Conservation (phyloP, 1,284 basidiomycete species). For the Farysia itapuensis region DNA sequence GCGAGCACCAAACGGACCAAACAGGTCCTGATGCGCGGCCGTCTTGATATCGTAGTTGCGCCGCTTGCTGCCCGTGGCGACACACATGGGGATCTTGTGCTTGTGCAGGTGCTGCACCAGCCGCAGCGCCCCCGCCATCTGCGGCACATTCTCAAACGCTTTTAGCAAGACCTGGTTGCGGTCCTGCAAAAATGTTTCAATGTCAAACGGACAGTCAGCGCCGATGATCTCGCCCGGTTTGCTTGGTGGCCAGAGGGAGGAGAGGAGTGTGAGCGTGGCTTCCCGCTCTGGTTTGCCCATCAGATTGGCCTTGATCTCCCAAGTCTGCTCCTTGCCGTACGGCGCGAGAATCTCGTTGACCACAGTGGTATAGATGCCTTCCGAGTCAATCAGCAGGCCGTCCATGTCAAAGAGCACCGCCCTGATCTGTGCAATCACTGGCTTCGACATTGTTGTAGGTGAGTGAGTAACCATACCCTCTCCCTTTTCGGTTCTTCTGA, state of each 20-base stretch:
- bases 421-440: constrained; percentile 32
- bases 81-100: constrained; percentile 55
- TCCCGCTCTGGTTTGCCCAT: constrained; percentile 59
- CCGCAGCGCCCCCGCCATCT: constrained; percentile 57
- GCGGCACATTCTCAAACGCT: constrained; percentile 49
- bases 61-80: constrained; percentile 57
- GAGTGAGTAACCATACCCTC: too few species aligned
- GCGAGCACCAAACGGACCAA: constrained; percentile 45
- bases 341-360: constrained; percentile 58
- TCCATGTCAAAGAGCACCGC: constrained; percentile 57
- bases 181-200: constrained; percentile 51
- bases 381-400: constrained; percentile 58
- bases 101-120: constrained; percentile 54
- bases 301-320: constrained; percentile 58
- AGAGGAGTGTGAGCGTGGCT: constrained; percentile 49
- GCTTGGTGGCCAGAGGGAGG: constrained; percentile 50
- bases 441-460: neutral
- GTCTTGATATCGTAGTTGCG: constrained; percentile 57
- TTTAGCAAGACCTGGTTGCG: constrained; percentile 51
- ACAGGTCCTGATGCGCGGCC: constrained; percentile 38
- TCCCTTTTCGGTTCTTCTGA: too few species aligned
- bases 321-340: constrained; percentile 58
- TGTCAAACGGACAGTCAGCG: constrained; percentile 53
- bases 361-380: constrained; percentile 57
- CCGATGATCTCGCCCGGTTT: constrained; percentile 27